Evolutionary conservation across 2,329 filamentous ascomycete genomes (phyloP).

Genomic region (Plectosphaerella cucumerina): DNA sequence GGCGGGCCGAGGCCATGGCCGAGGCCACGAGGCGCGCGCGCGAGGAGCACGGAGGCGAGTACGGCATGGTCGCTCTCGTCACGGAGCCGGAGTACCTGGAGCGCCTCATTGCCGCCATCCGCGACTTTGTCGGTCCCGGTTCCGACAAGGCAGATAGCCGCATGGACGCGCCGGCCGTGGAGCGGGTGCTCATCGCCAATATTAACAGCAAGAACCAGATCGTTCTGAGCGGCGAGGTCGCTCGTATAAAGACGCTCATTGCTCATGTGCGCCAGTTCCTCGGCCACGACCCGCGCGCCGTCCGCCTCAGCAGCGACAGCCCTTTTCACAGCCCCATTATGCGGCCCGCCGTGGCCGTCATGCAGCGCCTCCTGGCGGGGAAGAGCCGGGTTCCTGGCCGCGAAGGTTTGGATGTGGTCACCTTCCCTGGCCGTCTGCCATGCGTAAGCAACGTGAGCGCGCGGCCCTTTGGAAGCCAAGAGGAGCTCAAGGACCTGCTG

Average conservation of each 20-base stretch:
- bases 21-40: conserved; percentile 65
- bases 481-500: conserved; percentile 73
- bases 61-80: conserved; percentile 91
- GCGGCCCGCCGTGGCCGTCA: conserved; percentile 73
- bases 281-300: conserved; percentile 85
- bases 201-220: conserved; percentile 97
- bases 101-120: conserved; percentile 66
- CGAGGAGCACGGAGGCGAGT: conserved; percentile 68
- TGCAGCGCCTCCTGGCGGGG: conserved; percentile 63
- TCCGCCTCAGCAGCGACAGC: conserved; percentile 79
- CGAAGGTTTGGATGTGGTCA: conserved; percentile 61
- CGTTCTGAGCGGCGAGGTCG: conserved; percentile 83
- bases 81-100: conserved; percentile 77
- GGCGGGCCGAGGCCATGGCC: conserved; percentile 79
- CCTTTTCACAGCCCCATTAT: conserved; percentile 93
- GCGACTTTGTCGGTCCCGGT: conserved; percentile 69
- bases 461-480: conserved; percentile 67
- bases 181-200: conserved; percentile 88
- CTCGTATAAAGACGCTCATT: conserved; percentile 74
- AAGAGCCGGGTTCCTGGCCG: conserved; percentile 50
- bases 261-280: conserved; percentile 84
- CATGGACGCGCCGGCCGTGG: conserved; percentile 67
- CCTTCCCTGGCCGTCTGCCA: conserved; percentile 69
- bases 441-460: conserved; percentile 87
- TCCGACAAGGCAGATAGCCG: conserved; percentile 63